phyloP scores from a whole-genome alignment of 2,329 filamentous ascomycete species.

The Fusarium sp. region DNA sequence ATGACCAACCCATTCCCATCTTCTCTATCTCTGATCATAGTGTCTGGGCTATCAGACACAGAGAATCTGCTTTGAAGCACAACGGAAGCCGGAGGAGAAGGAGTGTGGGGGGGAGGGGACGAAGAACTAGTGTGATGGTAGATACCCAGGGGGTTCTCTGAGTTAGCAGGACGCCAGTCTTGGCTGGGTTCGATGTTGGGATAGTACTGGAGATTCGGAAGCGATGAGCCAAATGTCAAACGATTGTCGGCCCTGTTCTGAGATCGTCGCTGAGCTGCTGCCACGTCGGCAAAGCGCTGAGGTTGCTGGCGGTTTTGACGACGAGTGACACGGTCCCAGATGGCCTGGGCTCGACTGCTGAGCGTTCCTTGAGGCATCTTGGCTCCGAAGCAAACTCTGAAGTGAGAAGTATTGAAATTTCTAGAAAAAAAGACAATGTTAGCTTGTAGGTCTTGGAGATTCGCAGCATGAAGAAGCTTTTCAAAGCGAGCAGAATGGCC shows the following conservation, averaged over 20 bases:
- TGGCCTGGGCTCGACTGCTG: not conserved
- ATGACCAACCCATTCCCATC: not conserved
- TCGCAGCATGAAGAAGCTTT: not conserved
- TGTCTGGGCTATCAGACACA: not conserved
- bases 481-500: no score
- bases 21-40: not conserved
- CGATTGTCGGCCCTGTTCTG: not conserved
- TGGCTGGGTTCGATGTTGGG: not conserved
- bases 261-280: not conserved
- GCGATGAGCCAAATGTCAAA: not conserved
- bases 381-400: not conserved
- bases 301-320: not conserved
- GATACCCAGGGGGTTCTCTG: not conserved
- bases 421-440: not conserved
- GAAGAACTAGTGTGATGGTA: not conserved
- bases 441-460: not conserved
- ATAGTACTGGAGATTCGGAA: not conserved
- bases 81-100: not conserved
- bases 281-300: not conserved
- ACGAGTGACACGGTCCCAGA: not conserved
- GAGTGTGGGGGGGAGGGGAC: not conserved
- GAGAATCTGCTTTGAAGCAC: not conserved
- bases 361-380: slow-evolving; percentile 5
- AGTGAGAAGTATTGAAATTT: not conserved
- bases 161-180: not conserved